Conservation (phyloP, 1,284 basidiomycete species). For the Pseudozyma sp. region DNA sequence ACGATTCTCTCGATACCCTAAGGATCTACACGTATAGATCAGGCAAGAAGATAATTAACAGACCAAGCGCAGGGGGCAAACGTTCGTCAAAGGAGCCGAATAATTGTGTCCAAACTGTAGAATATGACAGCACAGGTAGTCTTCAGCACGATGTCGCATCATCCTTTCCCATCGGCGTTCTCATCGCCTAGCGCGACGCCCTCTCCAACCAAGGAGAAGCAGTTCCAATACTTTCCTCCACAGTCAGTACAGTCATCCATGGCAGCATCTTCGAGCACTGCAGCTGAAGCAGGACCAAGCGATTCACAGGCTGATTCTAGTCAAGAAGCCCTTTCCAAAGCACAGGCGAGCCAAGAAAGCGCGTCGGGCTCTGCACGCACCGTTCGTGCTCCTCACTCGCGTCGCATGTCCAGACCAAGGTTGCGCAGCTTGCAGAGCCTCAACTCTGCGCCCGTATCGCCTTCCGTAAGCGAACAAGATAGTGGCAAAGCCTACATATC, state of each 20-base stretch:
- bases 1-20: too few relatives aligned
- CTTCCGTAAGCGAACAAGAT: conserved; percentile 42
- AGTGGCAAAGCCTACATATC: conserved; percentile 38
- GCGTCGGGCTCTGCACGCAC: conserved; percentile 7
- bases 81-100: too few relatives aligned
- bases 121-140: conserved; percentile 48
- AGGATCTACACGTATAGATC: too few relatives aligned
- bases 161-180: conserved; percentile 39
- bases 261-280: not conserved
- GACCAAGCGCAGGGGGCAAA: too few relatives aligned
- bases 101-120: not conserved
- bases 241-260: conserved; percentile 4
- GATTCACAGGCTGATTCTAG: not conserved
- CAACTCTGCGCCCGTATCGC: conserved; percentile 44
- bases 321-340: not conserved
- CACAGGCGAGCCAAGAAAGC: not conserved
- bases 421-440: conserved; percentile 45
- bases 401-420: conserved; percentile 28
- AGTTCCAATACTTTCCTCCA: conserved; percentile 12
- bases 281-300: conserved; percentile 14
- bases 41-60: too few relatives aligned
- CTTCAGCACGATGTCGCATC: conserved; percentile 33
- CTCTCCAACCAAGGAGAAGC: conserved; percentile 37
- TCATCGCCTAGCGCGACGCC: conserved; percentile 37
- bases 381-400: conserved; percentile 10